Base-by-base conservation (phyloP, 306 rosid genomes). In the Cicer arietinum region DNA sequence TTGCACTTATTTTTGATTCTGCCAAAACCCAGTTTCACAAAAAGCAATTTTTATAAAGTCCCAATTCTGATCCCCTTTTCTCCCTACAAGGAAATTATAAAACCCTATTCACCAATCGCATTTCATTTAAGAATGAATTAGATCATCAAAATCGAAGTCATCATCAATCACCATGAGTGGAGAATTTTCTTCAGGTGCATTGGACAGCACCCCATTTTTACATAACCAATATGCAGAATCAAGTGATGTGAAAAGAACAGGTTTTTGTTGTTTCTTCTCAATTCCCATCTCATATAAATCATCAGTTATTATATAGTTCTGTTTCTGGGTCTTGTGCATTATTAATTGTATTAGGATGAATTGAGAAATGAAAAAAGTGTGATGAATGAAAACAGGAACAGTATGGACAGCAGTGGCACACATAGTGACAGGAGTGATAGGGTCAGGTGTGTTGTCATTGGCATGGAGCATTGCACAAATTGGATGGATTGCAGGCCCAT, bases 391-490 rank as follows among this genome's bases (percentile, higher is more conserved):
- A 8, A 57, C 76, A 88, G 91, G 91, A 7, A 88, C 79, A 7
- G 80, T 81, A 11, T 88, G 91, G 91, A 85, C 91, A 0, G 91
- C 89, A 56, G 84, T 84, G 73, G 91, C 87, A 6, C 91, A 85
- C 63, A 48, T 85, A 72, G 85, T 88, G 73, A 85, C 91, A 4
- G 91, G 89, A 8, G 89, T 88, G 74, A 85, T 88, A 59, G 91
- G 91, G 0, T 88, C 91, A 11, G 91, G 89, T 7, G 88, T 83
- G 63, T 50, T 81, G 3, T 85, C 89, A 0, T 25, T 88, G 66
- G 91, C 91, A 42, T 88, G 91, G 89, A 82, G 86, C 73, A 79
- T 79, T 22, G 88, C 91, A 7, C 91, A 88, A 67, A 79, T 88
- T 69, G 91, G 91, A 2, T 88, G 90, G 92, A 25, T 88, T 67